phyloP scores from a whole-genome alignment of 208 protist species.

The Trypanosoma scelopori region DNA sequence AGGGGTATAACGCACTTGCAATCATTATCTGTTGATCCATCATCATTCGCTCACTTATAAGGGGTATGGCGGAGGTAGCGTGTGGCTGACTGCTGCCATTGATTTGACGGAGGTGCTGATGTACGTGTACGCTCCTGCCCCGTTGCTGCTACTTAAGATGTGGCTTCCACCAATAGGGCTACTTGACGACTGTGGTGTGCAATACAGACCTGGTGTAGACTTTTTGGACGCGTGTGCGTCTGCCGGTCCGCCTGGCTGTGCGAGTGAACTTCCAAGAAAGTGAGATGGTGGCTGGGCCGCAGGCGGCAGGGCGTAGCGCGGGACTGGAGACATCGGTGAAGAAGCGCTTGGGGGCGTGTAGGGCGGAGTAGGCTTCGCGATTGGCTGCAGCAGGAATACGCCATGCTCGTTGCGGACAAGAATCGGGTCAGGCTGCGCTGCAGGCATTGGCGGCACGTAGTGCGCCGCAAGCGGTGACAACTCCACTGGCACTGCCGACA shows the following conservation, averaged over 20 bases:
- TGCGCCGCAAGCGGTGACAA: slow-evolving; percentile 53
- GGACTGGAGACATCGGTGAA: slow-evolving; percentile 73
- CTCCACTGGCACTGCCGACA: slow-evolving; percentile 38
- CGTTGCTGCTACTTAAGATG: slow-evolving; percentile 18
- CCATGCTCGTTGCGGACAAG: slow-evolving; percentile 79
- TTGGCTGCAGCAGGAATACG: slow-evolving; percentile 76
- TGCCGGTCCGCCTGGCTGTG: slow-evolving; percentile 25
- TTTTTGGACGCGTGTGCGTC: slow-evolving; percentile 36
- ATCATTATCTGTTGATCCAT: background rate
- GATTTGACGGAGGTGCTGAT: slow-evolving; percentile 25
- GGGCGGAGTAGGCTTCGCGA: slow-evolving; percentile 41
- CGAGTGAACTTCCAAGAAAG: slow-evolving; percentile 29
- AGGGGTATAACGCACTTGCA: slow-evolving; percentile 1
- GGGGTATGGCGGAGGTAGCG: slow-evolving; percentile 26
- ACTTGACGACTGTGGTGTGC: background rate
- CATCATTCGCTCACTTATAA: background rate
- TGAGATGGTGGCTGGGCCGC: slow-evolving; percentile 34
- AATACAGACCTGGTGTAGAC: slow-evolving; percentile 5
- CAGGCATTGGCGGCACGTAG: slow-evolving; percentile 66
- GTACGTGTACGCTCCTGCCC: slow-evolving; percentile 29
- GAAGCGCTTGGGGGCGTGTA: slow-evolving; percentile 64
- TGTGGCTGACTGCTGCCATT: background rate
- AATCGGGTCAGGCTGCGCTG: slow-evolving; percentile 62
- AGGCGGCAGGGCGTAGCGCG: slow-evolving; percentile 71
- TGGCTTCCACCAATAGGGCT: slow-evolving; percentile 18